A percentile compares a stretch with the other conserved stretches of the same genome.
These are phyloP conservation scores for Suhomyces wounanorum DNA, from an alignment of 1,139 yeast genomes.

Conservation along the genomic window DNA sequence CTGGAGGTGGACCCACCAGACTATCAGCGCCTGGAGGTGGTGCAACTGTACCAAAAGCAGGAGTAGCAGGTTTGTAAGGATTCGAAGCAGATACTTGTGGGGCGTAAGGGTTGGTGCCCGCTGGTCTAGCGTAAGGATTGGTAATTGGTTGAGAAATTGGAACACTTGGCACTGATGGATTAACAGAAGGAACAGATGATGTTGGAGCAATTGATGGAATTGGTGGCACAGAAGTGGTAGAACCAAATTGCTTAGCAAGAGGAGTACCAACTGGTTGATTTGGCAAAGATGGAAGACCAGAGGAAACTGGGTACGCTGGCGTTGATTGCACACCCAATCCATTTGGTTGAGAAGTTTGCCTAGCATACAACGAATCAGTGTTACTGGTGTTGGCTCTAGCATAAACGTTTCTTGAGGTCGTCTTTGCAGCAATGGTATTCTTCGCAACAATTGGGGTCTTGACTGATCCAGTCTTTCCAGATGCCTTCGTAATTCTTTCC, in stretches of 20 bases:
- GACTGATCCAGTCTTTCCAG: slow-evolving; percentile 16
- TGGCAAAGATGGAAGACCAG: slow-evolving; percentile 7
- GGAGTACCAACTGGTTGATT: slow-evolving; percentile 1
- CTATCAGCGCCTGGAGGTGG: slow-evolving; percentile 29
- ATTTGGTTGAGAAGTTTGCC: slow-evolving; percentile 1
- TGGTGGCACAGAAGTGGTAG: not conserved
- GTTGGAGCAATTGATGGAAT: slow-evolving; percentile 11
- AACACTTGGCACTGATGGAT: slow-evolving; percentile 19
- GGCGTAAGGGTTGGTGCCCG: slow-evolving; percentile 30
- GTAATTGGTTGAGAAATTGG: slow-evolving; percentile 20
- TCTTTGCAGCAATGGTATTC: slow-evolving; percentile 8
- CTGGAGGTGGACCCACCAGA: slow-evolving; percentile 26
- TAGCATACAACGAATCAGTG: not conserved
- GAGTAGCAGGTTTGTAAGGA: slow-evolving; percentile 9
- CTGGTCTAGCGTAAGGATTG: slow-evolving; percentile 28
- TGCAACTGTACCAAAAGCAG: slow-evolving; percentile 20
- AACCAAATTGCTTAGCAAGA: slow-evolving; percentile 6
- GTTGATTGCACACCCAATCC: not conserved
- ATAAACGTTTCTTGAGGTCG: slow-evolving; percentile 11
- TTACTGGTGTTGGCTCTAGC: slow-evolving; percentile 12
- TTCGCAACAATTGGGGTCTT: not conserved
- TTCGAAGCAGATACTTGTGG: slow-evolving; percentile 21
- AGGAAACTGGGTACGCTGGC: slow-evolving; percentile 6
- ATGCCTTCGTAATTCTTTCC: slow-evolving; percentile 74
- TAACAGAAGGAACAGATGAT: slow-evolving; percentile 13